Conservation (phyloP, 306 rosid genomes). For the Erythrophleum fordii region DNA sequence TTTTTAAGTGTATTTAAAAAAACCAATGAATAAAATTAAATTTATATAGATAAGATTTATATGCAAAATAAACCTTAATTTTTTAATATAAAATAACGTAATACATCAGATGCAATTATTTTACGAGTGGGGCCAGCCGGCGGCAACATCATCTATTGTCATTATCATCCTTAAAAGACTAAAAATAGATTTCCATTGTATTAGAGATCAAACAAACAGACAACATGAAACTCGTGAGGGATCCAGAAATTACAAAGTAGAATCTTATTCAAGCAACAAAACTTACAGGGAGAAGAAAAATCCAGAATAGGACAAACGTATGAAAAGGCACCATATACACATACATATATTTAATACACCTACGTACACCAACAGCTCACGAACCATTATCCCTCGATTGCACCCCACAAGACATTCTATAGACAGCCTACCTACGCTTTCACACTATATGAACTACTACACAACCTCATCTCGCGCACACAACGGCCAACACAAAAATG, state of each 20-base stretch:
- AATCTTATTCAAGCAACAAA: neutral
- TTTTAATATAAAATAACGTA: too few species aligned
- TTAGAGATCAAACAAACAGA: neutral
- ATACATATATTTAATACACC: neutral
- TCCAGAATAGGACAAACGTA: neutral
- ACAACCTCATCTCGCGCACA: slow-evolving; percentile 12
- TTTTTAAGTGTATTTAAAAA: too few species aligned
- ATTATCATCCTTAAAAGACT: too few species aligned
- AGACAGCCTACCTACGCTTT: neutral
- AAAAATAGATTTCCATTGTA: too few species aligned
- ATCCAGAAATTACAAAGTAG: neutral
- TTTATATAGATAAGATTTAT: too few species aligned
- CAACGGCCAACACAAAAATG: slow-evolving; percentile 9
- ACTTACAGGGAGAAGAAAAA: neutral
- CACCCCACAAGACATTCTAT: neutral
- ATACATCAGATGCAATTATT: neutral
- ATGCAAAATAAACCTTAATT: too few species aligned
- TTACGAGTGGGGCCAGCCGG: neutral
- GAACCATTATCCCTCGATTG: neutral
- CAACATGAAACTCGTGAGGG: neutral
- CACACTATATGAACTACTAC: slow-evolving; percentile 1
- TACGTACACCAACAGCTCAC: neutral
- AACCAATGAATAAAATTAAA: too few species aligned
- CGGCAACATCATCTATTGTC: neutral
- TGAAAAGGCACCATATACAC: neutral